phyloP scores from a whole-genome alignment of 106 monocot species.

The Agapanthus africanus region DNA sequence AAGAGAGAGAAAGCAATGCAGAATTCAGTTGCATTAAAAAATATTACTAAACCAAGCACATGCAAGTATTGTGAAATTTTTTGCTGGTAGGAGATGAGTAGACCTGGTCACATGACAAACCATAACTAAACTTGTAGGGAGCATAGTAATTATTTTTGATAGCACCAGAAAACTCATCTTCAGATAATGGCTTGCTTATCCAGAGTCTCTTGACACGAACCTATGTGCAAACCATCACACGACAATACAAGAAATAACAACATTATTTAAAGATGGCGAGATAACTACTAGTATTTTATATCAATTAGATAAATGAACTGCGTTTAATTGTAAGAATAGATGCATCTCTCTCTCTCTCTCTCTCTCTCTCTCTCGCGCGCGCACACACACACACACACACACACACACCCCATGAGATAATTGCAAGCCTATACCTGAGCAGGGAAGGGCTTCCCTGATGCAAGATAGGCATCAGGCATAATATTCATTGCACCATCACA shows the following conservation, averaged over 20 bases:
- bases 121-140: slow-evolving; percentile 16
- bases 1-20: background rate
- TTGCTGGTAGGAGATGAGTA: background rate
- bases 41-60: background rate
- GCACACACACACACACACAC: background rate
- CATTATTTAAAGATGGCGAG: background rate
- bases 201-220: slow-evolving; percentile 25
- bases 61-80: no score
- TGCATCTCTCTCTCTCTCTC: background rate
- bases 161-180: slow-evolving; percentile 21
- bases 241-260: background rate
- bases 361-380: no score
- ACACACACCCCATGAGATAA: no score
- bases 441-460: slow-evolving; percentile 42
- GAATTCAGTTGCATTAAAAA: background rate
- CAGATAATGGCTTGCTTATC: slow-evolving; percentile 21
- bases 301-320: background rate
- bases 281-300: no score
- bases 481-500: slow-evolving; percentile 64
- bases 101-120: slow-evolving; percentile 32
- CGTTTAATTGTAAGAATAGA: background rate
- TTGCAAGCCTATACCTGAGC: slow-evolving; percentile 61
- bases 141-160: slow-evolving; percentile 21
- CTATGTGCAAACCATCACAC: background rate
- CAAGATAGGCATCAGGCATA: slow-evolving; percentile 42